Evolutionary conservation across 1,284 basidiomycete species (phyloP), one percentile per base, ranked within the genome.

Genomic region (Vanrija sp.): DNA sequence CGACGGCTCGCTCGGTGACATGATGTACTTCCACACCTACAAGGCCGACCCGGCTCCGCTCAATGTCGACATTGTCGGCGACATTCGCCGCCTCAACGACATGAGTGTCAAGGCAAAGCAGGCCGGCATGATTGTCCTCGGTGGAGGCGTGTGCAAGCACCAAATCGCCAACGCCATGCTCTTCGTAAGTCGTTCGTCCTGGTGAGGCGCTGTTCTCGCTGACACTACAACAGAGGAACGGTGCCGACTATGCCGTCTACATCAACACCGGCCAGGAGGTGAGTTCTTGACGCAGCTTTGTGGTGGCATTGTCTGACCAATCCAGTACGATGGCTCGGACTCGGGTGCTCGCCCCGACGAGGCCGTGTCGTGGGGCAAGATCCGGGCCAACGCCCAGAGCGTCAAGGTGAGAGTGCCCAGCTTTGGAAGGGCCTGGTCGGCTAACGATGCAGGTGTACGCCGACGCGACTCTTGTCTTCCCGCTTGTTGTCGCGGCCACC

Each of bases 161-260:
- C 96, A 98, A 71, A 97, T 99, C 54, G 94, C 94, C 16, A 99
- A 99, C 69, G 94, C 95, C 1, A 98, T 99, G 96, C 79, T 99
- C 20, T 97, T 98, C 69, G 93, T 95, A 72, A 68, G 81, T 75
- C 6, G 10, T 15, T 14, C 20, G 53, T 53, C 53, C 39, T 45
- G 18, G 6, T 39, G 45, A 36, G 44, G 2, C 22, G n/a, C 12
- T 42, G 35, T 41, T 19, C 31, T 42, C n/a, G 24, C 51, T 45
- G 15, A 39, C 23, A n/a, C 38, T 51, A 44, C 36, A 2, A 14
- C 70, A 95, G 93, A 84, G 95, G 37, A 98, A 98, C 68, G 96
- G 96, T 3, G 96, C 96, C 4, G 96, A 99, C 73, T 98, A 85
- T 68, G 92, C 94, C 4, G 95, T 99, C 14, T 98, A 89, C 72